Evolutionary conservation across 2,329 filamentous ascomycete genomes (phyloP), one percentile per base, ranked within the genome.

Genomic region (Penicillium janthinellum): DNA sequence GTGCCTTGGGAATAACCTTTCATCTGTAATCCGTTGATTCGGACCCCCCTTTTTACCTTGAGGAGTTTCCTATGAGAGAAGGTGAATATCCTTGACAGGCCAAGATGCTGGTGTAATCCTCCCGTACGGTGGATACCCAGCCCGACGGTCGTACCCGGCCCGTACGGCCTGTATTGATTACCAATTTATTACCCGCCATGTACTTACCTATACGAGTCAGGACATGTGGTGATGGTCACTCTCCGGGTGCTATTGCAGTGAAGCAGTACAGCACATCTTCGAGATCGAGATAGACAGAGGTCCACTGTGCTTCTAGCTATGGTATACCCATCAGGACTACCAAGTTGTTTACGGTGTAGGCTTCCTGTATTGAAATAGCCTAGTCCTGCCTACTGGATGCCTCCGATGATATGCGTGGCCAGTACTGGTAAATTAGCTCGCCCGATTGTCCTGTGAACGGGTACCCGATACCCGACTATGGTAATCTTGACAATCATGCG

Each of bases 11-110:
- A n/a, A 35, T 12, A 20, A 34, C 28, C n/a, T 34, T 17, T n/a
- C 28, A 49, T 12, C 10, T 35, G 44, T 48, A 34, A 48, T 17
- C 28, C 28, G 45, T 34, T 17, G 45, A 48, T 45, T 20, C 6
- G 22, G 25, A 15, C 17, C 47, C 47, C 45, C 47, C 31, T 49
- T 49, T 34, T 49, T 7, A 15, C 44, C 15, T 31, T 31, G 8
- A n/a, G 31, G 31, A 25, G 2, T 10, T 35, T 49, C 47, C 47
- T 35, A 49, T 49, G 31, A 49, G 47, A 49, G 11, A 12, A 12
- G 28, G n/a, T 14, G 47, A 15, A 61, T 5, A 28, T 61, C 58
- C 53, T 61, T 56, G 61, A 60, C 55, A 60, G 52, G 58, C 47
- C 54, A 51, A 50, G 57, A n/a, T 3, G 25, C 45, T 28, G 8